phyloP scores from a whole-genome alignment of 2,329 filamentous ascomycete species.

The Lachnellula occidentalis region DNA sequence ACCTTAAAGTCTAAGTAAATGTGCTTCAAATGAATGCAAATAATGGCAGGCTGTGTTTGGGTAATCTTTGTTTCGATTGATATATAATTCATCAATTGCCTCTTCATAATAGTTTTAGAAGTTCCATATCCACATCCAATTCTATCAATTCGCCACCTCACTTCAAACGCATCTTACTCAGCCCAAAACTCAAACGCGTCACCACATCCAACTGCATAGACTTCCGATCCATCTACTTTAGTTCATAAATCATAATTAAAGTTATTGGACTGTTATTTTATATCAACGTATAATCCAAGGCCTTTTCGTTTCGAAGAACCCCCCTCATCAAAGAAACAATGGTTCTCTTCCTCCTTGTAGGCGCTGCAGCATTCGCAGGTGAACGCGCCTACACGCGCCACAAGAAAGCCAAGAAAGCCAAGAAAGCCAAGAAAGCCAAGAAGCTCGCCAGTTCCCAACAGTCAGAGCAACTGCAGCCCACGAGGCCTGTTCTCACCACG shows the following conservation, averaged over 20 bases:
- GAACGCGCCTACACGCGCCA: not conserved
- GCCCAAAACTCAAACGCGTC: not conserved
- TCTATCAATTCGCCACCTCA: not conserved
- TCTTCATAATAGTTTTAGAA: not conserved
- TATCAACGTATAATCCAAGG: not conserved
- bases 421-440: not conserved
- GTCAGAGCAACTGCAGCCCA: not conserved
- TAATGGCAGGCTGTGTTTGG: not conserved
- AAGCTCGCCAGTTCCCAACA: not conserved
- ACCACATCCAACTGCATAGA: not conserved
- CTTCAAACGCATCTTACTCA: not conserved
- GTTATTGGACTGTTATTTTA: no score
- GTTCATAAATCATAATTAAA: no score
- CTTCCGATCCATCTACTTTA: no score
- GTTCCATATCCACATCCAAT: no score
- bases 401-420: not conserved
- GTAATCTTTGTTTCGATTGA: not conserved
- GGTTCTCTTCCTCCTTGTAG: not conserved
- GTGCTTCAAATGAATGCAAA: not conserved
- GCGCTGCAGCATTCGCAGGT: not conserved
- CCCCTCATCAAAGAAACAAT: not conserved
- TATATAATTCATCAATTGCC: not conserved
- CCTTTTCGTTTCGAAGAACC: not conserved
- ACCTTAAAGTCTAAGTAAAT: not conserved
- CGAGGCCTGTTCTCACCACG: not conserved